Percentiles rank a stretch among this genome's conserved stretches.
Conservation (phyloP, 768 basidiomycete species). For the Leccinum variicolor region DNA sequence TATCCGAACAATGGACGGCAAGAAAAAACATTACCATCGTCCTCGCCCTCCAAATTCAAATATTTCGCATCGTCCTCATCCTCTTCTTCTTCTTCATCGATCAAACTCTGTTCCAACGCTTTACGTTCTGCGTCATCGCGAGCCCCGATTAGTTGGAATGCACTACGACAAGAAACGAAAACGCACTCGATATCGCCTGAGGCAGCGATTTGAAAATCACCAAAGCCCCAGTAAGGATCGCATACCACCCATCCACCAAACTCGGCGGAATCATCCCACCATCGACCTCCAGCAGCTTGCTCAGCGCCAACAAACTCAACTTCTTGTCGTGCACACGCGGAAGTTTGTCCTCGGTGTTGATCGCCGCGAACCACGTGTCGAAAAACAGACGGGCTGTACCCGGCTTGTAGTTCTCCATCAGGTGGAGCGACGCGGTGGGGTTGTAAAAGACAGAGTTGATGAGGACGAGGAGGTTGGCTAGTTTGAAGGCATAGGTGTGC, state of each 20-base stretch:
- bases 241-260: constrained; percentile 70
- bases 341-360: constrained; percentile 54
- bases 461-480: constrained; percentile 81
- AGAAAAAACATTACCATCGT: constrained; percentile 43
- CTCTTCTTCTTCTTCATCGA: constrained; percentile 44
- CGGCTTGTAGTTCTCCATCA: constrained; percentile 61
- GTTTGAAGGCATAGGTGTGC: constrained; percentile 59
- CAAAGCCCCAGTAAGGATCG: constrained; percentile 67
- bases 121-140: constrained; percentile 48
- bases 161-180: background rate
- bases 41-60: constrained; percentile 62
- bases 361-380: constrained; percentile 77
- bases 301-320: constrained; percentile 71
- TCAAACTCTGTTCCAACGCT: constrained; percentile 51
- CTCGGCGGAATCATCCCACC: constrained; percentile 51
- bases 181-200: constrained; percentile 68
- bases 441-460: constrained; percentile 84
- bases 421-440: constrained; percentile 67
- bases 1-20: background rate
- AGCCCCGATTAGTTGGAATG: background rate
- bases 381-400: constrained; percentile 76
- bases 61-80: constrained; percentile 48
- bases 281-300: constrained; percentile 71
- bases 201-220: constrained; percentile 78
- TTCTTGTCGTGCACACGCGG: constrained; percentile 92